These are phyloP conservation scores for Cymbopogon citratus DNA, from an alignment of 176 grass and related monocot species.

Conservation along the genomic window DNA sequence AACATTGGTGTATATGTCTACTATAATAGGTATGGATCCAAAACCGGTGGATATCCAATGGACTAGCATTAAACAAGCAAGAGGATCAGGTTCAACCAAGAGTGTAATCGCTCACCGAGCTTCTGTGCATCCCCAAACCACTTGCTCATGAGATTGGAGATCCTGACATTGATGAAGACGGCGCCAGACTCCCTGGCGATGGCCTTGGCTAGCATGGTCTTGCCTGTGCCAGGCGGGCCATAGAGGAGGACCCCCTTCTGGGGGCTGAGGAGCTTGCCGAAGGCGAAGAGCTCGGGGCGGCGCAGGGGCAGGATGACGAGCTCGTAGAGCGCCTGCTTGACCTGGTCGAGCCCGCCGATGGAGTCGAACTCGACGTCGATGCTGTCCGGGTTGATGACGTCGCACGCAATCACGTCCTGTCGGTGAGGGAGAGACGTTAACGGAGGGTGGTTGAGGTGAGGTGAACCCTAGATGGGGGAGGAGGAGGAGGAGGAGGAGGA, in stretches of 20 bases:
- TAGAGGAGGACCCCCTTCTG: slow-evolving; percentile 93
- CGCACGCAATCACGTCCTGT: slow-evolving; percentile 90
- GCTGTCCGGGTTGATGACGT: slow-evolving; percentile 95
- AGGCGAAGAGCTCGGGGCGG: slow-evolving; percentile 71
- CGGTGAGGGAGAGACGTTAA: neutral
- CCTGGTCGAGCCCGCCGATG: slow-evolving; percentile 74
- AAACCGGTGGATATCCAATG: neutral
- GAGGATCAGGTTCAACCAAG: neutral
- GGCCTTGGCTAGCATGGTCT: slow-evolving; percentile 98
- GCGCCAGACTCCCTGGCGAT: slow-evolving; percentile 91
- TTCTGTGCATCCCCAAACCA: slow-evolving; percentile 98
- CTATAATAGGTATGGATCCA: neutral
- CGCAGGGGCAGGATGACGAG: slow-evolving; percentile 91
- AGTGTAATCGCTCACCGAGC: slow-evolving; percentile 44
- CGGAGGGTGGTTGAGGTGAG: neutral
- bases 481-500: neutral
- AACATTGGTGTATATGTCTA: neutral
- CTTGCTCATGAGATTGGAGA: slow-evolving; percentile 99
- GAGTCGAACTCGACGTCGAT: slow-evolving; percentile 83
- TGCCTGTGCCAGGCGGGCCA: slow-evolving; percentile 82
- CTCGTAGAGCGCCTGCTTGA: slow-evolving; percentile 82
- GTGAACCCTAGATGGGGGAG: neutral
- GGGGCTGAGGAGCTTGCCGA: slow-evolving; percentile 84
- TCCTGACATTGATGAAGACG: slow-evolving; percentile 94
- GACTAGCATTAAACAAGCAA: neutral